Conservation (phyloP, 768 basidiomycete species). For the Floccularia luteovirens region DNA sequence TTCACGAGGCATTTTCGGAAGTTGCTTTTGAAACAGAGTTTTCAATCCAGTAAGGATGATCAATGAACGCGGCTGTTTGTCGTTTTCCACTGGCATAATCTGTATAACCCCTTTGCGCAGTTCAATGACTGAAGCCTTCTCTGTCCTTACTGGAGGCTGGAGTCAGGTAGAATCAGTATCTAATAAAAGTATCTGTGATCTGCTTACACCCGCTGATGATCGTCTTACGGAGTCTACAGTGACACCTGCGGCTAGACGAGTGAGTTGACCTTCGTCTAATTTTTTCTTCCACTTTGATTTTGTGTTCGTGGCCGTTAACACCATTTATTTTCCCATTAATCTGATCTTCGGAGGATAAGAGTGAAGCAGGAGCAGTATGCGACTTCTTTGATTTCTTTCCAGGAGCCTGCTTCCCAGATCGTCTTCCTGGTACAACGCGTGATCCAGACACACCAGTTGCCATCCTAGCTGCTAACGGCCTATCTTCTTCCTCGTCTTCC, state of each 20-base stretch:
- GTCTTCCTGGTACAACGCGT: constrained; percentile 23
- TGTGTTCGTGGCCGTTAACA: constrained; percentile 35
- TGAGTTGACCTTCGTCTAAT: constrained; percentile 72
- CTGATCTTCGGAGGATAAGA: constrained; percentile 30
- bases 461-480: constrained; percentile 46
- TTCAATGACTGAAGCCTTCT: constrained; percentile 77
- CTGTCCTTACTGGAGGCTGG: constrained; percentile 50
- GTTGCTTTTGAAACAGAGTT: constrained; percentile 92
- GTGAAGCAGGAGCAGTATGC: constrained; percentile 42
- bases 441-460: constrained; percentile 16
- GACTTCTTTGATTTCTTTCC: constrained; percentile 54
- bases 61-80: constrained; percentile 64
- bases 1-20: constrained; percentile 98
- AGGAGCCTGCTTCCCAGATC: constrained; percentile 47
- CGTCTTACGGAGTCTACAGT: constrained; percentile 58
- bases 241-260: constrained; percentile 72
- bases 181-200: constrained; percentile 2
- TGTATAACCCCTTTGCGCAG: constrained; percentile 77
- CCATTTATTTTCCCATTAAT: constrained; percentile 36
- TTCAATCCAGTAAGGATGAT: constrained; percentile 93
- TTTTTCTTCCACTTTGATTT: constrained; percentile 71
- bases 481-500: constrained; percentile 48
- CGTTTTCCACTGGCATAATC: constrained; percentile 80
- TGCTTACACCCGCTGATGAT: constrained; percentile 38
- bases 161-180: constrained; percentile 4